phyloP scores from a whole-genome alignment of 2,329 filamentous ascomycete genomes.

The Elsinoe necatrix region DNA sequence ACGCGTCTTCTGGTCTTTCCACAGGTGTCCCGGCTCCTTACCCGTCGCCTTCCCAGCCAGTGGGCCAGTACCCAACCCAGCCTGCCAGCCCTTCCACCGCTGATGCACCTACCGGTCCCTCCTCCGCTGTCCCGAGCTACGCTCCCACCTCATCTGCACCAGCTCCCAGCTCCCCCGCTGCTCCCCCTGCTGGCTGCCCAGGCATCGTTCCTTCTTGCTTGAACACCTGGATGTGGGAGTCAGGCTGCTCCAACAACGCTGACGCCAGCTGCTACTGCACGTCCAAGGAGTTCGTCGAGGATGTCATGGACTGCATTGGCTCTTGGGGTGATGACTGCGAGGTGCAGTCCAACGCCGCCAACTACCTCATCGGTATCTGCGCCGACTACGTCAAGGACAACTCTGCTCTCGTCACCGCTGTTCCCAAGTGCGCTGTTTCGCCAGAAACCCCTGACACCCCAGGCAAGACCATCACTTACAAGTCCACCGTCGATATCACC shows the following conservation, averaged over 20 bases:
- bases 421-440: slow-evolving; percentile 50
- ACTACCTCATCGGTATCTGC: slow-evolving; percentile 89
- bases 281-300: slow-evolving; percentile 62
- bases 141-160: slow-evolving; percentile 18
- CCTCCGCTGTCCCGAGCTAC: slow-evolving; percentile 20
- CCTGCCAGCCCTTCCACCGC: slow-evolving; percentile 11
- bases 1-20: not conserved
- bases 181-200: slow-evolving; percentile 44
- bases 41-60: not conserved
- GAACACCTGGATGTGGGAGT: slow-evolving; percentile 75
- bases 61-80: slow-evolving; percentile 2
- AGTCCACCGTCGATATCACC: slow-evolving; percentile 26
- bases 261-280: slow-evolving; percentile 84
- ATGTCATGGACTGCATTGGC: slow-evolving; percentile 73
- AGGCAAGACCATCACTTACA: slow-evolving; percentile 15
- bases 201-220: slow-evolving; percentile 75
- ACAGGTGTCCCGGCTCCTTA: slow-evolving; percentile 1
- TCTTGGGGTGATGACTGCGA: slow-evolving; percentile 61
- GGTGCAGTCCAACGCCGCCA: slow-evolving; percentile 61
- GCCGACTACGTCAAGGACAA: slow-evolving; percentile 64
- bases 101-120: not conserved
- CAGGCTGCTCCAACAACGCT: slow-evolving; percentile 74
- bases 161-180: slow-evolving; percentile 19
- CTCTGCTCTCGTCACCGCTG: slow-evolving; percentile 74
- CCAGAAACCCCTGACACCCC: slow-evolving; percentile 29